Evolutionary conservation across 371 early-diverging fungal species (phyloP).

Genomic region (Mucor sp.): DNA sequence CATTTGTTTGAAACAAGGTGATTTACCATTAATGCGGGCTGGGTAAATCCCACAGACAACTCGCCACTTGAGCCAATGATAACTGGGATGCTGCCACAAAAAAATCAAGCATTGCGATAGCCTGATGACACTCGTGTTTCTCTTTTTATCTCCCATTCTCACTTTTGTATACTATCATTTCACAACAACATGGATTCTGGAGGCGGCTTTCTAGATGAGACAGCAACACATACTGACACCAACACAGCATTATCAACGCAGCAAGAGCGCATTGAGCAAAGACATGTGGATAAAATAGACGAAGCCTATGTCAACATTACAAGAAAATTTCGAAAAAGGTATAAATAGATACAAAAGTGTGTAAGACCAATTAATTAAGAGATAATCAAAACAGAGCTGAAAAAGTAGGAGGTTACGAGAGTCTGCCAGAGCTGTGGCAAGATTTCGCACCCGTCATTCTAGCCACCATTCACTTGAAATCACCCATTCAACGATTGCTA

Average conservation of each 20-base stretch:
- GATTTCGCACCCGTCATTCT: slow-evolving; percentile 28
- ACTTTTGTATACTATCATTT: background rate
- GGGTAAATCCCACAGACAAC: too few species aligned
- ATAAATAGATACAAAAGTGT: background rate
- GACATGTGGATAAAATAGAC: slow-evolving; percentile 15
- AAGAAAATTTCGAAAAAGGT: slow-evolving; percentile 41
- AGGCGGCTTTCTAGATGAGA: background rate
- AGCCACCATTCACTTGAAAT: slow-evolving; percentile 16
- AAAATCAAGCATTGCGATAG: background rate
- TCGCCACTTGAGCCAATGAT: background rate
- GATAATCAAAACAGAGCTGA: slow-evolving; percentile 10
- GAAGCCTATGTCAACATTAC: slow-evolving; percentile 21
- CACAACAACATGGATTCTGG: slow-evolving; percentile 2
- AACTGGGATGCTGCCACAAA: background rate
- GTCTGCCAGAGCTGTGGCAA: slow-evolving; percentile 32
- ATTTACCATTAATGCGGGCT: too few species aligned
- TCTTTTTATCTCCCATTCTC: background rate
- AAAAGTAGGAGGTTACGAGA: slow-evolving; percentile 24
- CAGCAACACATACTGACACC: background rate
- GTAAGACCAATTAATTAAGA: background rate
- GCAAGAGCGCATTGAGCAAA: slow-evolving; percentile 3
- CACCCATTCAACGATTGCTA: slow-evolving; percentile 30
- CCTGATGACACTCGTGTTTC: background rate
- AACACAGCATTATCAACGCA: background rate
- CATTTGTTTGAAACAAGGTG: too few species aligned